These are phyloP conservation scores for Melanopsichium pennsylvanicum DNA, from an alignment of 1,284 basidiomycete species.

Conservation along the genomic window DNA sequence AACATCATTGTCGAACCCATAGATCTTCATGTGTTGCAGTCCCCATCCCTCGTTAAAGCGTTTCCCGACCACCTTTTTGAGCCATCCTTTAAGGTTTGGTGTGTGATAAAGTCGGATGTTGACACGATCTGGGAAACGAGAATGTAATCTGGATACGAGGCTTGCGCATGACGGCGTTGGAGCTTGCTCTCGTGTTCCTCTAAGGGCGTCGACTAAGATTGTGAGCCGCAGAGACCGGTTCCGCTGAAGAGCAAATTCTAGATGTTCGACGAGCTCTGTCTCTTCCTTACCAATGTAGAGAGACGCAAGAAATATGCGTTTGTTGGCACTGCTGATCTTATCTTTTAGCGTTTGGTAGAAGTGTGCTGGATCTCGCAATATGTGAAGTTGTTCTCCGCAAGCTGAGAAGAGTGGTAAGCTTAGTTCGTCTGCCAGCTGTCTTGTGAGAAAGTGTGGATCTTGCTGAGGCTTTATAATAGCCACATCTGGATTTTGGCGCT, in stretches of 20 bases:
- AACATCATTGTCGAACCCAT: conserved; percentile 89
- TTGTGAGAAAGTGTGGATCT: conserved; percentile 25
- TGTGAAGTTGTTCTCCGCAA: conserved; percentile 28
- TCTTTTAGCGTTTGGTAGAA: conserved; percentile 42
- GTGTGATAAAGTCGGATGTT: conserved; percentile 79
- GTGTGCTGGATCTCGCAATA: conserved; percentile 32
- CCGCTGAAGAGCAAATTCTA: conserved; percentile 42
- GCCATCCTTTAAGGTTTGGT: conserved; percentile 78
- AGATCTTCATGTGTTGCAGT: conserved; percentile 96
- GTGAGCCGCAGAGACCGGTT: conserved; percentile 76
- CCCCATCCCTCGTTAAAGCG: conserved; percentile 98
- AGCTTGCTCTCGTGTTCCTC: conserved; percentile 82
- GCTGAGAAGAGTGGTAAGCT: conserved; percentile 38
- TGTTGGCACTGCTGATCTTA: conserved; percentile 35
- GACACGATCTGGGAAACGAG: conserved; percentile 75
- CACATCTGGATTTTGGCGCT: background rate
- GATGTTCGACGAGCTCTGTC: conserved; percentile 40
- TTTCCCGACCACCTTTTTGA: conserved; percentile 82
- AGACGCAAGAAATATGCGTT: conserved; percentile 54
- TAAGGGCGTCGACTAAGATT: conserved; percentile 85
- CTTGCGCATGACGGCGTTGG: conserved; percentile 69
- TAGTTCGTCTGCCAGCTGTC: conserved; percentile 15
- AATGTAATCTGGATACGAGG: conserved; percentile 48
- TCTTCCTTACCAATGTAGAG: conserved; percentile 62
- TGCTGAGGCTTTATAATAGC: background rate